Percentiles rank a stretch among this genome's conserved stretches.
These are phyloP conservation scores for Candida hungchunana DNA, from an alignment of 805 yeast genomes.

Conservation along the genomic window DNA sequence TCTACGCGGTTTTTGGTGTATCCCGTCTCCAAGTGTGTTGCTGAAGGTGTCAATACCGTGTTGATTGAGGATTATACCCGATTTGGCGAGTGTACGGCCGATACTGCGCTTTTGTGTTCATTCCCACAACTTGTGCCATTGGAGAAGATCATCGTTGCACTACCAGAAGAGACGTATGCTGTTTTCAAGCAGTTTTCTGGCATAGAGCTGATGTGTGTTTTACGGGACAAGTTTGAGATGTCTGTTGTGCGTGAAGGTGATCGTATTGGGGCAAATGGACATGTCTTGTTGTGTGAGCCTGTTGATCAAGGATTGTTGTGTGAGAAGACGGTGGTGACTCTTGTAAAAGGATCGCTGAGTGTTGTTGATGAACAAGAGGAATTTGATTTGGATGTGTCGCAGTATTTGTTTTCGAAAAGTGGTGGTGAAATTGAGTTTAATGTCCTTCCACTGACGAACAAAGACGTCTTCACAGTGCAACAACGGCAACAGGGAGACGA, in stretches of 20 bases:
- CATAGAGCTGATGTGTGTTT: conserved; percentile 8
- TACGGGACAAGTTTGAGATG: conserved; percentile 11
- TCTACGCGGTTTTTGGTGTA: conserved; percentile 14
- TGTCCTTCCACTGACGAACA: conserved; percentile 1
- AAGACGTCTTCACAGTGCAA: conserved; percentile 4
- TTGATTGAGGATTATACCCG: conserved; percentile 12
- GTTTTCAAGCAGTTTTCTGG: conserved; percentile 19
- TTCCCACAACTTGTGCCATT: conserved; percentile 15
- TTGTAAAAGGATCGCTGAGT: conserved; percentile 35
- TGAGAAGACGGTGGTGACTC: conserved; percentile 45
- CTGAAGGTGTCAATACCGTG: conserved; percentile 3
- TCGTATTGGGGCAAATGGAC: conserved; percentile 30
- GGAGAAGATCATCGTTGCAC: conserved; percentile 20
- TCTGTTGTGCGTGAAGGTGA: conserved; percentile 21
- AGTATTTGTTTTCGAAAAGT: conserved; percentile 13
- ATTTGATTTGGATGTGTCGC: conserved; percentile 16
- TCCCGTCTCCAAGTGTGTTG: conserved; percentile 1
- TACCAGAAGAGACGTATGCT: conserved; percentile 19
- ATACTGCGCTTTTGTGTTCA: conserved; percentile 14
- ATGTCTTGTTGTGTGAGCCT: conserved; percentile 65
- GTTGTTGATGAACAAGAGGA: conserved; percentile 2
- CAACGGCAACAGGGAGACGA: conserved; percentile 33
- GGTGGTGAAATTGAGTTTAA: conserved; percentile 1
- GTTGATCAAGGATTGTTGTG: conserved; percentile 59
- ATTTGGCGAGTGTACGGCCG: conserved; percentile 21